phyloP scores from a whole-genome alignment of 768 basidiomycete species.

The Macrocybe gigantea region DNA sequence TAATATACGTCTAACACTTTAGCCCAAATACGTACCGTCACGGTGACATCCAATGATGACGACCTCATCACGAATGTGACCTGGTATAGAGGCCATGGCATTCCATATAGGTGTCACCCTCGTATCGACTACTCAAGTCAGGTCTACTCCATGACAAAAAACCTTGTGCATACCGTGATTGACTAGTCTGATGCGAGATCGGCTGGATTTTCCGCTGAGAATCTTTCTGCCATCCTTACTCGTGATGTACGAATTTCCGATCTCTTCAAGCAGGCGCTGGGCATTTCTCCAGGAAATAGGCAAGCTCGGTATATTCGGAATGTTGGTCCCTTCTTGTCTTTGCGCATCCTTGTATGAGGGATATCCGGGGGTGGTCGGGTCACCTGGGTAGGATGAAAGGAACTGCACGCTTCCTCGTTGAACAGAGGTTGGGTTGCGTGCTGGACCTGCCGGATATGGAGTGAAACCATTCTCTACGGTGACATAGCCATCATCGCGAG shows the following conservation, averaged over 20 bases:
- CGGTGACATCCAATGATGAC: constrained; percentile 86
- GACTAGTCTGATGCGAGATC: constrained; percentile 41
- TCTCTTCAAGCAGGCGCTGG: constrained; percentile 54
- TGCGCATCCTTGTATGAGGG: constrained; percentile 83
- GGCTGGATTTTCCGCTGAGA: constrained; percentile 46
- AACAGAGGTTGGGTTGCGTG: constrained; percentile 77
- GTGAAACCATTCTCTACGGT: constrained; percentile 71
- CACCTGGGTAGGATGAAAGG: constrained; percentile 61
- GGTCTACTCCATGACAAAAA: neutral
- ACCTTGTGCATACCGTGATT: constrained; percentile 40
- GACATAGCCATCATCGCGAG: constrained; percentile 78
- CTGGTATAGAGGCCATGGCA: constrained; percentile 77
- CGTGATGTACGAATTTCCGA: constrained; percentile 28
- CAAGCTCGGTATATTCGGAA: constrained; percentile 78
- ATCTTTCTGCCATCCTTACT: constrained; percentile 22
- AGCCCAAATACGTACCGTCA: constrained; percentile 50
- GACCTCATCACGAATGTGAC: constrained; percentile 78
- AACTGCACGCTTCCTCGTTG: constrained; percentile 83
- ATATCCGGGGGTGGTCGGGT: constrained; percentile 83
- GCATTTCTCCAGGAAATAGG: constrained; percentile 90
- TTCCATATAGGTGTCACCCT: constrained; percentile 91
- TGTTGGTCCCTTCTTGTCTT: constrained; percentile 50
- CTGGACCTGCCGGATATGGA: constrained; percentile 81
- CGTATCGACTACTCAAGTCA: constrained; percentile 48
- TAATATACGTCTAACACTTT: neutral